Base-by-base conservation (phyloP, 495 filamentous ascomycete species). In the Aspergillus mulundensis region DNA sequence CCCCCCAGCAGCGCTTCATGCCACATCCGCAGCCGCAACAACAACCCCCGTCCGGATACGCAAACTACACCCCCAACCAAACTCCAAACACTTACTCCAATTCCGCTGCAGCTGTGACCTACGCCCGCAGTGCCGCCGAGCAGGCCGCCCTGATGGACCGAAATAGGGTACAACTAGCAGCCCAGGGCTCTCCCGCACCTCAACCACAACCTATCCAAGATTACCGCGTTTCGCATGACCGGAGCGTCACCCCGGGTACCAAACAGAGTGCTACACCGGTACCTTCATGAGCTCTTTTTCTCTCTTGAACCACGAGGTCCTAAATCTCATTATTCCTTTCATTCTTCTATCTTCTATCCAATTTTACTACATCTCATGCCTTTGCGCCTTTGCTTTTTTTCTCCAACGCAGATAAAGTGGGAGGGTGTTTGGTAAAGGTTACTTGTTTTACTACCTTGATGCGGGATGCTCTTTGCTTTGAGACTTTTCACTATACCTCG, bases 101-200 rank as follows among this genome's bases (percentile, higher is more conserved):
- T 45, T 74, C 70, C 21, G 68, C 74, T 41, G 70, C 73, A 24
- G 69, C 75, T 40, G 65, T 66, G n/a, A 66, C 66, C 6, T 73
- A 75, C 53, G 67, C 71, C 49, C 67, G 73, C 40, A 79, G 66
- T 64, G 72, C 72, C 4, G 71, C 72, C 20, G 77, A 80, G 54
- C 77, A 78, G 62, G 71, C 74, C n/a, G 64, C 68, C 2, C 41
- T 76, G 47, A 75, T 77, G 69, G 72, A 77, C 32, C 63, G 70
- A 39, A 70, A 76, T 38, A 79, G 72, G 62, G 68, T 72, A 24
- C 75, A 80, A 54, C 45, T 76, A 41, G 74, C 70, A 5, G 70
- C 70, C 25, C 66, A 72, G 25, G 18, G 52, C 30, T 53, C 46
- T 10, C 71, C 73, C 0, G 66, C 77, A 24, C 76, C 77, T 20